phyloP scores from a whole-genome alignment of 2,329 filamentous ascomycete genomes.

The Mollisiaceae sp. region DNA sequence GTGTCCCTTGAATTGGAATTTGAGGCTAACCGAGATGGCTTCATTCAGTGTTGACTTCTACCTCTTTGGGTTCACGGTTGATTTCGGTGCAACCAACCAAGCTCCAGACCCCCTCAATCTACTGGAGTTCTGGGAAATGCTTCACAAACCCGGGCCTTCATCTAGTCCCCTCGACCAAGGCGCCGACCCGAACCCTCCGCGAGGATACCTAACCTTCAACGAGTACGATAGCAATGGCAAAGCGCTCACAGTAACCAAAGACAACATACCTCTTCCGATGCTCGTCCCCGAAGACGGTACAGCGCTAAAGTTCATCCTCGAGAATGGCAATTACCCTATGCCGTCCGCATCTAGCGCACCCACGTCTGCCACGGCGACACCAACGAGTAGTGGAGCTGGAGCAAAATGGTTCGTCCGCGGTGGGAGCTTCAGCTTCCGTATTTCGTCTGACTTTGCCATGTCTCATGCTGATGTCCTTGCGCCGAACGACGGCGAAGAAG shows the following conservation, averaged over 20 bases:
- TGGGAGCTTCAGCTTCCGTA: constrained; percentile 18
- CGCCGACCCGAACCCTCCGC: background rate
- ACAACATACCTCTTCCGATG: background rate
- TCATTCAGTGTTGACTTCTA: constrained; percentile 34
- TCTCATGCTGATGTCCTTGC: background rate
- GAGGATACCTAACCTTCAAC: background rate
- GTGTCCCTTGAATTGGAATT: too few relatives aligned
- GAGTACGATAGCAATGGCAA: background rate
- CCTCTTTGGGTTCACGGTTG: constrained; percentile 35
- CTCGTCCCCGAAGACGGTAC: background rate
- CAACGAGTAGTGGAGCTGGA: constrained; percentile 12
- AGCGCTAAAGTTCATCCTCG: constrained; percentile 13
- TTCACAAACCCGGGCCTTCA: constrained; percentile 13
- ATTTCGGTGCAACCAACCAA: constrained; percentile 28
- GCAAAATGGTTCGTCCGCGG: constrained; percentile 16
- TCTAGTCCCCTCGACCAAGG: background rate
- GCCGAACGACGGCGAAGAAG: background rate
- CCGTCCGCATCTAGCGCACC: background rate
- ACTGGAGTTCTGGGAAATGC: constrained; percentile 14
- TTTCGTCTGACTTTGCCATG: constrained; percentile 19
- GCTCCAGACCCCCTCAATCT: constrained; percentile 11
- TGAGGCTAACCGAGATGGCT: background rate
- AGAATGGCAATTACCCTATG: constrained; percentile 11
- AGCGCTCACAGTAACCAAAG: background rate
- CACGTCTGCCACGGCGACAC: background rate